A percentile compares a stretch with the other conserved stretches of the same genome.
phyloP scores from a whole-genome alignment of 441 rosid genomes.

The Mallotus japonicus region DNA sequence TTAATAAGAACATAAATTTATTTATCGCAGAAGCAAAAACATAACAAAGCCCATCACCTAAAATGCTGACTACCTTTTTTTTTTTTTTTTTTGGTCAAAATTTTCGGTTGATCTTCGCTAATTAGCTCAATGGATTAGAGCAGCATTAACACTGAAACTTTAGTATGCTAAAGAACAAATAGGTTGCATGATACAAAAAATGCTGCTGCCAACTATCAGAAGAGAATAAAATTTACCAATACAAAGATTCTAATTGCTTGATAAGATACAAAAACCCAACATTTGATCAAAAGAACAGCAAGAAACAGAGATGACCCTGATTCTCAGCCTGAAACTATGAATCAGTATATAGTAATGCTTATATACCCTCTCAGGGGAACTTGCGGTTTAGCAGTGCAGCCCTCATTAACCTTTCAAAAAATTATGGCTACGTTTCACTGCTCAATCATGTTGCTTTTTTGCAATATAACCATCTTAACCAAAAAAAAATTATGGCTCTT shows the following conservation, averaged over 20 bases:
- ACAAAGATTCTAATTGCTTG: background rate
- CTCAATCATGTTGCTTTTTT: slow-evolving; percentile 14
- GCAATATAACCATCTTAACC: background rate
- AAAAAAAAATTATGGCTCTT: background rate
- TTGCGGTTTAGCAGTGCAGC: background rate
- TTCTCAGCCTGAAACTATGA: background rate
- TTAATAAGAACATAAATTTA: no score
- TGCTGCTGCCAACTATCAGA: background rate
- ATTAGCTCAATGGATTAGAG: no score
- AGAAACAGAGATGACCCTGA: background rate
- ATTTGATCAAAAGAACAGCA: background rate
- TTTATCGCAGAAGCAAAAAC: no score
- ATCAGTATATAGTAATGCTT: slow-evolving; percentile 1
- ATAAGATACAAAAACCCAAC: slow-evolving; percentile 10
- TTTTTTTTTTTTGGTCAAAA: no score
- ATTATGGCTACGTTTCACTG: slow-evolving; percentile 2
- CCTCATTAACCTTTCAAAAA: background rate
- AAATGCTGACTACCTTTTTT: no score
- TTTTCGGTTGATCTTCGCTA: no score
- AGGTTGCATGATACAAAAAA: background rate
- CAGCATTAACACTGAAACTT: background rate
- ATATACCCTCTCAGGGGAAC: slow-evolving; percentile 9
- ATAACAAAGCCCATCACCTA: no score
- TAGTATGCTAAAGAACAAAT: background rate
- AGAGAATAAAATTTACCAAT: background rate